phyloP scores from a whole-genome alignment of 2,329 filamentous ascomycete genomes.

The Rhytidhysteron rufulum region DNA sequence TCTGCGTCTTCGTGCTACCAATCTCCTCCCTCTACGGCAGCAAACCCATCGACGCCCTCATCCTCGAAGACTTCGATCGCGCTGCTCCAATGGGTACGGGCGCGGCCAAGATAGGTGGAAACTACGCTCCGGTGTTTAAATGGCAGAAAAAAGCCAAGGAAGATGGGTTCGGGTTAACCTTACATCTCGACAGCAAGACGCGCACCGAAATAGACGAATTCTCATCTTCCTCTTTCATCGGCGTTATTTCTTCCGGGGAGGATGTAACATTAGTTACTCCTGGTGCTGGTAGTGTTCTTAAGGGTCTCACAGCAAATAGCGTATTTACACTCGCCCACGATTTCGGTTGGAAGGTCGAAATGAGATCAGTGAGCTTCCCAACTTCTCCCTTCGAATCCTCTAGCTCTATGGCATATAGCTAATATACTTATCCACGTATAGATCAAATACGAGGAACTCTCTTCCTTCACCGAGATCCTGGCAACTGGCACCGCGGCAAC shows the following conservation, averaged over 20 bases:
- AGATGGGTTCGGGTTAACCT: slow-evolving; percentile 29
- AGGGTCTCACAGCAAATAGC: slow-evolving; percentile 27
- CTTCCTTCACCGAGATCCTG: slow-evolving; percentile 17
- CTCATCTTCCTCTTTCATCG: slow-evolving; percentile 31
- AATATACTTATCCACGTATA: not conserved
- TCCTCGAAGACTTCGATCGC: slow-evolving; percentile 35
- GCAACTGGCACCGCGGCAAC: slow-evolving; percentile 19
- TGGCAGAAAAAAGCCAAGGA: slow-evolving; percentile 25
- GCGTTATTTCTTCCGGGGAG: slow-evolving; percentile 17
- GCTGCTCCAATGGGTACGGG: slow-evolving; percentile 32
- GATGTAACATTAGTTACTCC: slow-evolving; percentile 24
- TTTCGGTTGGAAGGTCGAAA: slow-evolving; percentile 32
- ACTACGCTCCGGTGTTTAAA: slow-evolving; percentile 36
- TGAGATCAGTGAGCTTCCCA: slow-evolving; percentile 9
- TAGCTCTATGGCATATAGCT: no score
- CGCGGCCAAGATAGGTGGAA: slow-evolving; percentile 33
- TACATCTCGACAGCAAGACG: slow-evolving; percentile 32
- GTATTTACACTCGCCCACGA: slow-evolving; percentile 19
- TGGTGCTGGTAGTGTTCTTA: slow-evolving; percentile 22
- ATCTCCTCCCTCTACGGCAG: slow-evolving; percentile 22
- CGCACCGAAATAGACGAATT: slow-evolving; percentile 35
- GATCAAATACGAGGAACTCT: slow-evolving; percentile 13
- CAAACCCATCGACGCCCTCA: slow-evolving; percentile 19
- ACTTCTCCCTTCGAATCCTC: no score
- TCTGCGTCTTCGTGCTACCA: slow-evolving; percentile 30